These are phyloP conservation scores for Castanopsis chinensis DNA, from an alignment of 306 rosid genomes.

Conservation along the genomic window DNA sequence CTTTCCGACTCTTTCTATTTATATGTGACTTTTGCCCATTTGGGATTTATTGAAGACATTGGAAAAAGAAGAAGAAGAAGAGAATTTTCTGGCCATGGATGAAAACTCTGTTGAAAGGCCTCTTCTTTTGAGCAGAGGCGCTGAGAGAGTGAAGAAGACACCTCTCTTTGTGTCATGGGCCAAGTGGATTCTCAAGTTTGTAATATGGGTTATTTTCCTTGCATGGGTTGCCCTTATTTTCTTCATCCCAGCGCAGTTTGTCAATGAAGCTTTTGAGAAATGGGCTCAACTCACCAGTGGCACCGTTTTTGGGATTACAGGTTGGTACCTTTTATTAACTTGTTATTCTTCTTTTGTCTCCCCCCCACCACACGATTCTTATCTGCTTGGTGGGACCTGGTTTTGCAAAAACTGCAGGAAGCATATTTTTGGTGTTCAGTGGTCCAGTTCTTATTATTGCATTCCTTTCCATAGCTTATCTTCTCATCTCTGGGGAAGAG, in stretches of 20 bases:
- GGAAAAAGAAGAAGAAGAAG: neutral
- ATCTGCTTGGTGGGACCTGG: constrained; percentile 14
- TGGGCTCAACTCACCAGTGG: constrained; percentile 27
- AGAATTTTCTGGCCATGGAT: constrained; percentile 41
- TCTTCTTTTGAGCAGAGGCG: constrained; percentile 37
- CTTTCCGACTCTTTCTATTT: constrained; percentile 11
- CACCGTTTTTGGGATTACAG: constrained; percentile 57
- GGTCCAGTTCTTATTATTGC: constrained; percentile 70
- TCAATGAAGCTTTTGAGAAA: constrained; percentile 5
- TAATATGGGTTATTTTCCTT: constrained; percentile 48
- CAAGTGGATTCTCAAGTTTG: constrained; percentile 50
- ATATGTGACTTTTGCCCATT: neutral
- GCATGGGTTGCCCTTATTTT: constrained; percentile 57
- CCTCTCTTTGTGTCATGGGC: constrained; percentile 30
- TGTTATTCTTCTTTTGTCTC: neutral
- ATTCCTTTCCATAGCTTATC: constrained; percentile 56
- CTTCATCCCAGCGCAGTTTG: constrained; percentile 44
- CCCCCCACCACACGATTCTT: neutral
- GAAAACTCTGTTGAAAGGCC: constrained; percentile 37
- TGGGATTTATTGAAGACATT: neutral
- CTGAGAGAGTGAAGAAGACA: constrained; percentile 26
- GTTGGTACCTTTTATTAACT: constrained; percentile 25
- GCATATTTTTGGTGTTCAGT: constrained; percentile 46
- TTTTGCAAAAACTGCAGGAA: constrained; percentile 46
- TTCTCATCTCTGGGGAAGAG: constrained; percentile 55